Percentiles rank a stretch among this genome's conserved stretches.
Conservation (phyloP, 768 basidiomycete genomes). For the Suillus lakei region DNA sequence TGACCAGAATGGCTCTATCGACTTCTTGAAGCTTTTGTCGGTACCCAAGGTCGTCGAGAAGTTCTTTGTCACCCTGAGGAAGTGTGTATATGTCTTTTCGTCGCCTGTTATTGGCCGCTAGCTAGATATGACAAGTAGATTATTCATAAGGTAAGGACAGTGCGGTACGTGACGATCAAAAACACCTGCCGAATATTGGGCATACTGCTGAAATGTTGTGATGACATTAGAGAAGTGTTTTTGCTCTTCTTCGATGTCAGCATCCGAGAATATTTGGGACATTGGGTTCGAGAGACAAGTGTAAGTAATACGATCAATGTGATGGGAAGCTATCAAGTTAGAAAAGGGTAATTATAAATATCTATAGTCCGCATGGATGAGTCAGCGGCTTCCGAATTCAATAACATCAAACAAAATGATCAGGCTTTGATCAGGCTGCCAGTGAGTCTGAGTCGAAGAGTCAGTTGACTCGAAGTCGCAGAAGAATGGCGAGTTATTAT, state of each 20-base stretch:
- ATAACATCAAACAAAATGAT: constrained; percentile 1
- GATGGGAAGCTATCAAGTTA: not conserved
- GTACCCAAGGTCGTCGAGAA: constrained; percentile 74
- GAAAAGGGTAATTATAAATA: not conserved
- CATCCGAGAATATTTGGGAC: constrained; percentile 33
- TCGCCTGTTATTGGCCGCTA: constrained; percentile 65
- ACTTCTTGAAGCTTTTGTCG: constrained; percentile 78
- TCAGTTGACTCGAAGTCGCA: too few species aligned
- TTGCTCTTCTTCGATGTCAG: constrained; percentile 59
- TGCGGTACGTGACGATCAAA: constrained; percentile 25
- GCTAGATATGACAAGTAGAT: constrained; percentile 35
- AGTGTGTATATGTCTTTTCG: constrained; percentile 80
- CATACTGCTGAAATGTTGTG: constrained; percentile 75
- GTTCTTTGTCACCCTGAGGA: constrained; percentile 66
- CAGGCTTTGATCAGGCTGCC: too few species aligned
- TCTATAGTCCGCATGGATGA: not conserved
- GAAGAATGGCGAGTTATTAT: too few species aligned
- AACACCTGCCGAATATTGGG: constrained; percentile 64
- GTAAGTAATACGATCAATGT: not conserved
- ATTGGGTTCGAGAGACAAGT: constrained; percentile 18
- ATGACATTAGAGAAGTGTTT: constrained; percentile 79
- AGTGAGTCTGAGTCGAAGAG: too few species aligned
- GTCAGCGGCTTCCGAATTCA: constrained; percentile 2
- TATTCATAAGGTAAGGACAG: not conserved
- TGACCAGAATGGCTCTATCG: constrained; percentile 80